These are phyloP conservation scores for Amanita thiersii DNA, from an alignment of 768 basidiomycete species.

Conservation along the genomic window DNA sequence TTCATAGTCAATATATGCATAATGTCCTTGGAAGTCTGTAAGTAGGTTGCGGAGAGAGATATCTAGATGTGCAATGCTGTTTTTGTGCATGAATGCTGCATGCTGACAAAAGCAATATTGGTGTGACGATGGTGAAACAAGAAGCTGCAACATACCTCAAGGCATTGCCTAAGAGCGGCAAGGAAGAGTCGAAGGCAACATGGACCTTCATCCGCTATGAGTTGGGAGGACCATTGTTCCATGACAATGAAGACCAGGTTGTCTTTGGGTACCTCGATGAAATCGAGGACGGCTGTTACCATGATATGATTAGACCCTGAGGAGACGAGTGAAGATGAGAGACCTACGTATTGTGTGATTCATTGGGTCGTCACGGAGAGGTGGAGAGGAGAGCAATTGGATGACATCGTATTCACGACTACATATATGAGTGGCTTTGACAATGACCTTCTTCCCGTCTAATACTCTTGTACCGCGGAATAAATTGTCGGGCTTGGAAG, in stretches of 20 bases:
- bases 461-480: constrained; percentile 54
- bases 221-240: constrained; percentile 71
- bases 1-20: constrained; percentile 73
- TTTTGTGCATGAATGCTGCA: constrained; percentile 59
- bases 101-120: constrained; percentile 35
- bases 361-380: constrained; percentile 49
- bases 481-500: constrained; percentile 54
- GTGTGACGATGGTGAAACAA: neutral
- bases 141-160: constrained; percentile 40
- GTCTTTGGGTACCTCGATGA: constrained; percentile 47
- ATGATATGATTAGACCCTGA: constrained; percentile 7
- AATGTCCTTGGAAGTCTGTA: constrained; percentile 54
- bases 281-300: constrained; percentile 51
- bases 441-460: constrained; percentile 47
- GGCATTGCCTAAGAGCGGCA: constrained; percentile 52
- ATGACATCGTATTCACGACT: constrained; percentile 61
- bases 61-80: constrained; percentile 62
- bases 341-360: constrained; percentile 73
- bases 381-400: constrained; percentile 43
- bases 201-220: constrained; percentile 41
- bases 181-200: constrained; percentile 47
- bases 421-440: constrained; percentile 58
- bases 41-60: constrained; percentile 64
- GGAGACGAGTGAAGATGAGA: constrained; percentile 10
- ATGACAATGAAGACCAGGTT: constrained; percentile 62